Evolutionary conservation across 805 yeast species (phyloP), one percentile per base, ranked within the genome.

Genomic region (Wickerhamiella domercqiae): DNA sequence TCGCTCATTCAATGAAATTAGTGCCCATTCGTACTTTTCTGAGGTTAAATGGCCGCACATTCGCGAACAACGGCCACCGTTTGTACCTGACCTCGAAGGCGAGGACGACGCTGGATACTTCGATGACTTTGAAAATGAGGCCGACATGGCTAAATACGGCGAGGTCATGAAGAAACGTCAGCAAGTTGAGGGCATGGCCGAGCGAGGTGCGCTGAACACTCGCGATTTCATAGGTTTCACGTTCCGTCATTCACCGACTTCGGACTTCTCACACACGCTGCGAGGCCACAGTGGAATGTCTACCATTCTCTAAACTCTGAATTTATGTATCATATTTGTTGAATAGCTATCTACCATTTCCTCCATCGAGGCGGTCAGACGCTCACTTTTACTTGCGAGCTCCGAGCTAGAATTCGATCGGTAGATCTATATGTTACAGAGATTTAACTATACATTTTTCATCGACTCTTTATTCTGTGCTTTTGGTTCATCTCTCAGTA

Each of bases 91-190:
- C 51, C 67, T 90, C 46, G 97, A 90, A 54, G 81, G 84, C 43
- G 99, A 90, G 52, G 90, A 84, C 45, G 99, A 90, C 61, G 97
- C 97, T 0, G 99, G 99, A 1, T 90, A 90, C 61, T 90, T 90
- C 55, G 99, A 90, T 60, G 98, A 90, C 58, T 90, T 90, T 57
- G 82, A 82, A 41, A 90, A 84, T 57, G 97, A 87, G 56, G 84
- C 80, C 34, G 94, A 87, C 56, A 84, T 90, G 97, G 90, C 87
- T 44, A 86, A 90, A 57, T 90, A 90, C 62, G 87, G 90, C 51
- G 98, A 90, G 52, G 98, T 90, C 11, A 76, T 90, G 66, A 93
- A 87, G 45, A 79, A 94, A 61, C 83, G 83, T 51, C 81, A 71
- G 21, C 81, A 79, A 45, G 77, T 81, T 50, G 95, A 86, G 55